These are phyloP conservation scores for Lasiosphaeria miniovina DNA, from an alignment of 495 filamentous ascomycete species.

Conservation along the genomic window DNA sequence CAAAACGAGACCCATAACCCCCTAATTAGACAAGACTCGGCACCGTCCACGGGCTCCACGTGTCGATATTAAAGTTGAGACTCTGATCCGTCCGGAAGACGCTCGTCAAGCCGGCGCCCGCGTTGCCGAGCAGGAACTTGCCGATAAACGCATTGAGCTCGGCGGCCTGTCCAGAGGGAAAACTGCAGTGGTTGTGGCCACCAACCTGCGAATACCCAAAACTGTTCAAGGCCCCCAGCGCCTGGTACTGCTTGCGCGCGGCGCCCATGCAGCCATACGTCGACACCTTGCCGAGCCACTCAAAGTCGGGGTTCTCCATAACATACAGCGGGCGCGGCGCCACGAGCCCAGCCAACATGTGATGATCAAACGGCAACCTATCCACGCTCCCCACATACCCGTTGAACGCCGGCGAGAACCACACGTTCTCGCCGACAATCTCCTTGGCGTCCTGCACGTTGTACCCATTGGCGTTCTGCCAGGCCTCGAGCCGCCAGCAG, in stretches of 20 bases:
- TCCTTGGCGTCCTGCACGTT: conserved; percentile 51
- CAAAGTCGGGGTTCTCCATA: conserved; percentile 51
- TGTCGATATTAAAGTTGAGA: conserved; percentile 21
- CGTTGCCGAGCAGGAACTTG: conserved; percentile 47
- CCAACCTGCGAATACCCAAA: conserved; percentile 54
- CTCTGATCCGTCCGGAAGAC: conserved; percentile 22
- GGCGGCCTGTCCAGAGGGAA: conserved; percentile 45
- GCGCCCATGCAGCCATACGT: conserved; percentile 56
- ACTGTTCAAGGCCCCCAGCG: conserved; percentile 43
- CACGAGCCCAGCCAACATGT: conserved; percentile 46
- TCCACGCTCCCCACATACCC: conserved; percentile 36
- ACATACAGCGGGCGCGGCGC: conserved; percentile 45
- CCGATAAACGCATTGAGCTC: conserved; percentile 54
- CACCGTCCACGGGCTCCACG: conserved; percentile 28
- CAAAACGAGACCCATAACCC: too few relatives aligned
- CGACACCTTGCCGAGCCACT: conserved; percentile 51
- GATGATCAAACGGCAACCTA: conserved; percentile 49
- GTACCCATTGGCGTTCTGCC: conserved; percentile 39
- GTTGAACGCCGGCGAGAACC: conserved; percentile 48
- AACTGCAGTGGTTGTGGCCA: conserved; percentile 52
- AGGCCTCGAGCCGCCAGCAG: conserved; percentile 50
- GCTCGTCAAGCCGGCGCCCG: conserved; percentile 19
- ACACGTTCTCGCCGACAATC: conserved; percentile 51
- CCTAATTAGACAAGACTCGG: conserved; percentile 14
- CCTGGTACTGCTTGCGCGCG: conserved; percentile 49